Evolutionary conservation across 179 eudicot genomes (phyloP).

Genomic region (Drosera spatulata): DNA sequence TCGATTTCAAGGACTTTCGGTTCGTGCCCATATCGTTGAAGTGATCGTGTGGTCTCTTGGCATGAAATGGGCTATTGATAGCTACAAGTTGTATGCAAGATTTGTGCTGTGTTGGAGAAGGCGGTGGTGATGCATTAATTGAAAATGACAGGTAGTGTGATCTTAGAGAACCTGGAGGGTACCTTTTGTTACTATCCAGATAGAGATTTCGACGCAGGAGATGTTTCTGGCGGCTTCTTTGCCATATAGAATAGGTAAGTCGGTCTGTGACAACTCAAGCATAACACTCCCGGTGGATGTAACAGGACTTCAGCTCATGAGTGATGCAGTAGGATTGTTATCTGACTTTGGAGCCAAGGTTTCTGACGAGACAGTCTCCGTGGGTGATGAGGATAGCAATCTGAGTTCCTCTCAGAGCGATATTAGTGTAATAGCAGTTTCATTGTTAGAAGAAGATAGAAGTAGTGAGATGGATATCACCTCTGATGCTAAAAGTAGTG

Average conservation of each 20-base stretch:
- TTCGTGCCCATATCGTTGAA: not conserved
- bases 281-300: constrained; percentile 13
- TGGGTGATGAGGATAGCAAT: constrained; percentile 12
- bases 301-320: constrained; percentile 16
- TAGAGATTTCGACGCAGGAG: constrained; percentile 35
- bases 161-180: constrained; percentile 16
- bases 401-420: constrained; percentile 13
- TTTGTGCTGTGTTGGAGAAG: constrained; percentile 7
- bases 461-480: constrained; percentile 6
- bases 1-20: constrained; percentile 4
- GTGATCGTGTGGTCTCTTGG: constrained; percentile 2
- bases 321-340: constrained; percentile 12
- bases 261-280: constrained; percentile 15
- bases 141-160: constrained; percentile 31
- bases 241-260: constrained; percentile 34
- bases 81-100: not conserved
- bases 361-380: too few species aligned
- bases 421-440: constrained; percentile 5
- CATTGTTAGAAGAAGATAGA: constrained; percentile 12
- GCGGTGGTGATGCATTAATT: constrained; percentile 21
- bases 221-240: constrained; percentile 21
- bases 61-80: constrained; percentile 7
- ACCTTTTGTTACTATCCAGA: constrained; percentile 16
- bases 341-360: constrained; percentile 6
- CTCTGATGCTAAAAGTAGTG: constrained; percentile 16